Conservation (phyloP, 352 stramenopile species). For the Phytophthora megakarya region DNA sequence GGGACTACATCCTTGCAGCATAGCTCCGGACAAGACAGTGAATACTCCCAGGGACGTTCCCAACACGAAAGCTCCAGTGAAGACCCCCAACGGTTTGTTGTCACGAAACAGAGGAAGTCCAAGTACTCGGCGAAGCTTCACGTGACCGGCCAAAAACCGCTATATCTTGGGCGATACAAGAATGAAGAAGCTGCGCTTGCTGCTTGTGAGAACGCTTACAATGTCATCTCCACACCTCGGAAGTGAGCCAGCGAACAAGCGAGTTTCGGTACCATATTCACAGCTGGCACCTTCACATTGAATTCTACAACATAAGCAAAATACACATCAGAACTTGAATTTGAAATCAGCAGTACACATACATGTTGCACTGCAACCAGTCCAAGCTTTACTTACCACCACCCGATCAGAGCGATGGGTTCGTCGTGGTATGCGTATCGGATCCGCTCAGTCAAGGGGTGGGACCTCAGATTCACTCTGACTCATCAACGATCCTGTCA, state of each 20-base stretch:
- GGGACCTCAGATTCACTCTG: conserved; percentile 8
- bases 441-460: conserved; percentile 14
- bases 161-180: conserved; percentile 73
- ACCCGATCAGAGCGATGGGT: conserved; percentile 14
- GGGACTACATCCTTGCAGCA: conserved; percentile 13
- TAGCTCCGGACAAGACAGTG: conserved; percentile 26
- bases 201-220: conserved; percentile 64
- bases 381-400: conserved; percentile 14
- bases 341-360: neutral
- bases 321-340: neutral
- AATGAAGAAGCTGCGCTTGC: conserved; percentile 62
- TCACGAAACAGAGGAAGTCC: conserved; percentile 63
- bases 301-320: neutral
- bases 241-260: conserved; percentile 33
- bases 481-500: conserved; percentile 29
- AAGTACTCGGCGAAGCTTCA: conserved; percentile 67
- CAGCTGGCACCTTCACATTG: neutral
- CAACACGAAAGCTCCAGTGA: conserved; percentile 25
- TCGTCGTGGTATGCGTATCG: conserved; percentile 8
- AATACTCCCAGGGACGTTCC: conserved; percentile 27
- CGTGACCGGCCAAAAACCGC: conserved; percentile 61
- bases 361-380: conserved; percentile 1
- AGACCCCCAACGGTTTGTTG: conserved; percentile 40
- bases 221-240: conserved; percentile 58
- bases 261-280: conserved; percentile 7